These are phyloP conservation scores for Vaccinium darrowii DNA, from an alignment of 148 eudicot species.

Conservation along the genomic window DNA sequence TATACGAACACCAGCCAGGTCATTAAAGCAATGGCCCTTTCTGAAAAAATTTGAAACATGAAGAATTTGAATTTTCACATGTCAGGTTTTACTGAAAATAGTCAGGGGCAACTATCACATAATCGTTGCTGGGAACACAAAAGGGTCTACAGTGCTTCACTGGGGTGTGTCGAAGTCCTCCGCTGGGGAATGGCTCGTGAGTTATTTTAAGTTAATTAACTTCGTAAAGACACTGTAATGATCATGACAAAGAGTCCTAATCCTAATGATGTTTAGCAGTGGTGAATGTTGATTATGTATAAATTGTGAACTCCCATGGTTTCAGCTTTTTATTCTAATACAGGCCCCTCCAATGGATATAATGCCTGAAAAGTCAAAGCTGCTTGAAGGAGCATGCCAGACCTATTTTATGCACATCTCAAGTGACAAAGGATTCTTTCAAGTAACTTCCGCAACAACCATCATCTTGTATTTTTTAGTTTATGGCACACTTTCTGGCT, in stretches of 20 bases:
- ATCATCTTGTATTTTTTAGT: background rate
- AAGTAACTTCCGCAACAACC: background rate
- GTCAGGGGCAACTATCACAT: background rate
- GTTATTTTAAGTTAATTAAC: background rate
- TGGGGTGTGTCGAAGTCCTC: constrained; percentile 12
- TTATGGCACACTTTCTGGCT: background rate
- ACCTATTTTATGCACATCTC: constrained; percentile 9
- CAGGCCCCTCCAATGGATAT: constrained; percentile 15
- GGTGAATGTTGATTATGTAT: background rate
- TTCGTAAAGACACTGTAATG: background rate
- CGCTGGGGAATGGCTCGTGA: constrained; percentile 13
- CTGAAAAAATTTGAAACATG: background rate
- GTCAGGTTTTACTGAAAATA: constrained; percentile 5
- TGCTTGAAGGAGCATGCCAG: constrained; percentile 17
- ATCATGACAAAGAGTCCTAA: background rate
- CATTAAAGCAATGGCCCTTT: background rate
- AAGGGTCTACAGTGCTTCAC: constrained; percentile 15
- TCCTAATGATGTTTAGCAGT: background rate
- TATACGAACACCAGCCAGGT: background rate
- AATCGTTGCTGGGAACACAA: constrained; percentile 3
- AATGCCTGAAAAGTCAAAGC: constrained; percentile 16
- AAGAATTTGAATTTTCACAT: background rate
- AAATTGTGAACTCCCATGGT: background rate
- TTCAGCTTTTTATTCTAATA: background rate
- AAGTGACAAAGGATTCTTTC: constrained; percentile 8